phyloP scores from a whole-genome alignment of 2,329 filamentous ascomycete species.

The Didymella glomerata region DNA sequence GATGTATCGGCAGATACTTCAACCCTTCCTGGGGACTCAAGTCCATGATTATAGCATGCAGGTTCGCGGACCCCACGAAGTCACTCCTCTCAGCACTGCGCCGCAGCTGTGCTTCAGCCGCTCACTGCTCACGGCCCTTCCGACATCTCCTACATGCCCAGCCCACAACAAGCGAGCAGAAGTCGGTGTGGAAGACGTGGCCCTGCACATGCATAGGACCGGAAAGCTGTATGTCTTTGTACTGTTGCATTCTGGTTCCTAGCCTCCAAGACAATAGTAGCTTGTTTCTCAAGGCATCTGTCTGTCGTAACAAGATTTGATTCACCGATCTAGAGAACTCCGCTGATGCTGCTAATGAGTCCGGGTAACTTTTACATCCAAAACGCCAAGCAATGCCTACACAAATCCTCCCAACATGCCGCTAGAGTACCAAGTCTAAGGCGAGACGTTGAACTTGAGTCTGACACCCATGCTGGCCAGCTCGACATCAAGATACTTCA shows the following conservation, averaged over 20 bases:
- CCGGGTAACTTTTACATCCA: constrained; percentile 23
- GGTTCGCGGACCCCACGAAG: neutral
- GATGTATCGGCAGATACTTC: neutral
- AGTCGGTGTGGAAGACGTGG: neutral
- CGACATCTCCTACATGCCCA: neutral
- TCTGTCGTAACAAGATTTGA: neutral
- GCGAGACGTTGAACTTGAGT: constrained; percentile 85
- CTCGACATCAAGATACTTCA: constrained; percentile 94
- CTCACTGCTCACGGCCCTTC: constrained; percentile 1
- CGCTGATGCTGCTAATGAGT: constrained; percentile 20
- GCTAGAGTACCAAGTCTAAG: constrained; percentile 33
- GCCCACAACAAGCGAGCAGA: neutral
- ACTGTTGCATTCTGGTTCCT: neutral
- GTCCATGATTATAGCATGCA: neutral
- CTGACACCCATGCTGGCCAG: constrained; percentile 95
- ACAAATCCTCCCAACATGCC: constrained; percentile 3
- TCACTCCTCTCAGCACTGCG: neutral
- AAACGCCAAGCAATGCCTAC: constrained; percentile 25
- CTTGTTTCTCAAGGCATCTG: neutral
- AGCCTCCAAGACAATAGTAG: neutral
- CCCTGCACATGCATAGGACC: neutral
- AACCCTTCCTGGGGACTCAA: neutral
- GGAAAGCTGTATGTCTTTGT: neutral
- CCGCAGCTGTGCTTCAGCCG: constrained; percentile 13
- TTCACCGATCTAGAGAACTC: constrained; percentile 20